phyloP scores from a whole-genome alignment of 345 rosid species.

The Aquilaria sinensis region DNA sequence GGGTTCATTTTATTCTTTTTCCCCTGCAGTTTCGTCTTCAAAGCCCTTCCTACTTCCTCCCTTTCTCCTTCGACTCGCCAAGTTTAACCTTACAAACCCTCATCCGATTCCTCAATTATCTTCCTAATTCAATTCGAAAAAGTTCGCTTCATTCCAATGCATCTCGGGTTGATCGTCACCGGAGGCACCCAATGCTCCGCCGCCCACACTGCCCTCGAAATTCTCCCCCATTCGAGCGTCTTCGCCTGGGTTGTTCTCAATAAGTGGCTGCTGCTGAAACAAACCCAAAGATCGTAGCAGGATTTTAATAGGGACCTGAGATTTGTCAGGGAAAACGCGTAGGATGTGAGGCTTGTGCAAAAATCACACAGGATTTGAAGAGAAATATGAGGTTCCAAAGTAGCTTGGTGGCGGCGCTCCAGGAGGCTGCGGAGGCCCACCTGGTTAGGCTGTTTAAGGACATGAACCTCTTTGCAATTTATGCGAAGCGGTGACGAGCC shows the following conservation, averaged over 20 bases:
- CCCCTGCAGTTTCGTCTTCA: constrained; percentile 80
- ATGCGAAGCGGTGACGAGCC: constrained; percentile 66
- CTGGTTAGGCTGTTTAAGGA: constrained; percentile 47
- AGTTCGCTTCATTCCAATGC: background rate
- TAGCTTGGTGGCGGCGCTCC: constrained; percentile 47
- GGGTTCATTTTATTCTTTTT: constrained; percentile 77
- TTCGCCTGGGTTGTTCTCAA: no score
- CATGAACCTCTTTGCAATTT: constrained; percentile 50
- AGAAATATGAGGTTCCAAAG: constrained; percentile 51
- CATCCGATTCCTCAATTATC: constrained; percentile 23
- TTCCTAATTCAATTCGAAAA: constrained; percentile 8
- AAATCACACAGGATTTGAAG: constrained; percentile 39
- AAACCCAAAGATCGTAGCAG: no score
- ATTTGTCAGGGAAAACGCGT: constrained; percentile 45
- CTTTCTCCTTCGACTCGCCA: constrained; percentile 65
- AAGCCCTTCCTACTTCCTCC: constrained; percentile 48
- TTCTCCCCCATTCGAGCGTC: no score
- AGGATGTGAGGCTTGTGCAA: no score
- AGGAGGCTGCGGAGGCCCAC: constrained; percentile 52
- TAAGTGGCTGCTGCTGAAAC: no score
- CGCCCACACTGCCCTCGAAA: no score
- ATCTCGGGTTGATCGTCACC: constrained; percentile 28
- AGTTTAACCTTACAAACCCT: constrained; percentile 46
- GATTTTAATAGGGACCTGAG: background rate
- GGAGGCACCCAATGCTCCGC: no score